Conservation (phyloP, 2,329 filamentous ascomycete species). For the Cladophialophora chaetospira region DNA sequence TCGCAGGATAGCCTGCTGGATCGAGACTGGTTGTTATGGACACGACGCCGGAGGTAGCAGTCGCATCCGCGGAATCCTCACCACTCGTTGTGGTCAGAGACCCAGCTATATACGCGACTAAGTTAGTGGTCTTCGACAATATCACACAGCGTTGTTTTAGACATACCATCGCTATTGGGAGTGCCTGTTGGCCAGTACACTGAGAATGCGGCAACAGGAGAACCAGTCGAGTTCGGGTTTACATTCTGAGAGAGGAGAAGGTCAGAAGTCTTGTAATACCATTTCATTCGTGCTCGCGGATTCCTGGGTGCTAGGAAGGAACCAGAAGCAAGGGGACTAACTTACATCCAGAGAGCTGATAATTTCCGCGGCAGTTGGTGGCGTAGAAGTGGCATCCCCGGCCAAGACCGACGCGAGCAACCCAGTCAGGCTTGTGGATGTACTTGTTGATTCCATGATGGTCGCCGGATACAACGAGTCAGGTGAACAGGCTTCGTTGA, state of each 20-base stretch:
- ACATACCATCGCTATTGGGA: background rate
- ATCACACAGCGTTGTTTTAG: background rate
- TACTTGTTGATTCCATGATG: background rate
- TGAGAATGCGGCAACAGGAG: background rate
- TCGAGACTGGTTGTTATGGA: background rate
- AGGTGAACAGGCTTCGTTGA: background rate
- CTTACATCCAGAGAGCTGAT: background rate
- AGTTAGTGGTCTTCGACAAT: slow-evolving; percentile 1
- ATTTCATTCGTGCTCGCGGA: no score
- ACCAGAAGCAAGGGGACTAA: background rate
- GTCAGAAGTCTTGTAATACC: no score
- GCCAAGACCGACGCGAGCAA: background rate
- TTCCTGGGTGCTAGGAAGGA: background rate
- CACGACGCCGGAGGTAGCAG: no score
- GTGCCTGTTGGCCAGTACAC: background rate
- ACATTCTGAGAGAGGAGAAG: background rate
- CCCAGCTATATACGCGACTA: slow-evolving; percentile 1
- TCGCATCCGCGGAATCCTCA: no score
- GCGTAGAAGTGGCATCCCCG: background rate
- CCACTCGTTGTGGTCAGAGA: no score
- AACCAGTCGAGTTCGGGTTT: background rate
- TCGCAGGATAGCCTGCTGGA: background rate
- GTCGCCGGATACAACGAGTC: background rate
- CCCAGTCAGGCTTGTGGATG: background rate
- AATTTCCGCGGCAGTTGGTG: background rate